A percentile compares a stretch with the other conserved stretches of the same genome.
These are phyloP conservation scores for Moesziomyces sp. DNA, from an alignment of 1,284 basidiomycete genomes.

Conservation along the genomic window DNA sequence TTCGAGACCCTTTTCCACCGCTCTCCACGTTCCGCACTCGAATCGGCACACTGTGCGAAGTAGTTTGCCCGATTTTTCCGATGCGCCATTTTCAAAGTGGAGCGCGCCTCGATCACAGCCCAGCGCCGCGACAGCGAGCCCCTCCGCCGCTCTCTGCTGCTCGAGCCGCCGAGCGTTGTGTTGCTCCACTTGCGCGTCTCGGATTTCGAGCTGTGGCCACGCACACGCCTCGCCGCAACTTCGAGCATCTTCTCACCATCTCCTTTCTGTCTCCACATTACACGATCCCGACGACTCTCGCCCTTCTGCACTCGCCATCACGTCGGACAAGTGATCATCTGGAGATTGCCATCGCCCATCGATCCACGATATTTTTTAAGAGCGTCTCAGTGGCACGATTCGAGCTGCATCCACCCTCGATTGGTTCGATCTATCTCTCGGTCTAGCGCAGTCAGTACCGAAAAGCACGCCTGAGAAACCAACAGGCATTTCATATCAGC, in stretches of 20 bases:
- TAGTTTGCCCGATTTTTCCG: slow-evolving; percentile 7
- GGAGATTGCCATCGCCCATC: neutral
- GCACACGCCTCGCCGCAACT: neutral
- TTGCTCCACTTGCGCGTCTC: slow-evolving; percentile 51
- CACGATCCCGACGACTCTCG: neutral
- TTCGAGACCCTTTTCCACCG: slow-evolving; percentile 14
- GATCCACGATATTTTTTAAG: neutral
- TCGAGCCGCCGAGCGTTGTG: slow-evolving; percentile 1
- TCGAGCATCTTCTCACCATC: neutral
- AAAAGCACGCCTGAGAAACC: too few relatives aligned
- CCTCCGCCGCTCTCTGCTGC: slow-evolving; percentile 6
- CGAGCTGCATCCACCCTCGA: neutral
- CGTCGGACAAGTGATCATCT: neutral
- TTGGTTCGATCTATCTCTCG: too few relatives aligned
- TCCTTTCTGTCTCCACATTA: neutral
- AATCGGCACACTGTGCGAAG: neutral
- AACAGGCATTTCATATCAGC: neutral
- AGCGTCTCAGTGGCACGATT: neutral
- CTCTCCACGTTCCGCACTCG: neutral
- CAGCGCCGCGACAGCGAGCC: neutral
- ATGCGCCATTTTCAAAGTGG: slow-evolving; percentile 21
- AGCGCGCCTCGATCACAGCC: slow-evolving; percentile 43
- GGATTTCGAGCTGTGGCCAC: slow-evolving; percentile 23
- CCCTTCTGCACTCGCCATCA: neutral
- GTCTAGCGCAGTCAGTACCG: too few relatives aligned